Percentiles rank a stretch among this genome's conserved stretches.
Conservation (phyloP, 164 flowering plant genomes). For the Brasenia schreberi region DNA sequence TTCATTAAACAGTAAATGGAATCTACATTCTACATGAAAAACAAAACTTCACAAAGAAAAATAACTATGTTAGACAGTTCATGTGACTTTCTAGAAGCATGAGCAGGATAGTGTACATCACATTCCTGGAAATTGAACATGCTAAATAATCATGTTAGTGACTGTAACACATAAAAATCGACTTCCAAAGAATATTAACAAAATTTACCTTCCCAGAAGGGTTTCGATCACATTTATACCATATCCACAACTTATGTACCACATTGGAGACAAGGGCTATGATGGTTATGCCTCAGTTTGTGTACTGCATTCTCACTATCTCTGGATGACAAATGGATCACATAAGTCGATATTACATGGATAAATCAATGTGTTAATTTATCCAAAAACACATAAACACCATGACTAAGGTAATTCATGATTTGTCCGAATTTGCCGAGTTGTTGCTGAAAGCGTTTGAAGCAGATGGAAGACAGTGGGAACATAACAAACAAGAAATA, state of each 20-base stretch:
- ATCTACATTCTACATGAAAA: no score
- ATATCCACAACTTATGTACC: conserved; percentile 55
- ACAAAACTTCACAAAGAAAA: no score
- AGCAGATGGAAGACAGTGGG: no score
- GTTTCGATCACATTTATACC: conserved; percentile 48
- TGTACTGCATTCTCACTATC: conserved; percentile 40
- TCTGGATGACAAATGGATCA: conserved; percentile 13
- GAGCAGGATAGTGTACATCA: neutral
- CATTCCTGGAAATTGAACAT: conserved; percentile 91
- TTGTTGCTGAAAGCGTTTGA: no score
- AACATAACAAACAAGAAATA: no score
- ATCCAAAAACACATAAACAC: no score
- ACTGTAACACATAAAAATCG: neutral
- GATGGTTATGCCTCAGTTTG: conserved; percentile 43
- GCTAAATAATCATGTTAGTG: conserved; percentile 31
- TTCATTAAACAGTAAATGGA: no score
- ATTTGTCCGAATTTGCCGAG: no score
- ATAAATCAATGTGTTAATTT: no score
- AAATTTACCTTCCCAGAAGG: conserved; percentile 40
- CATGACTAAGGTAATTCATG: no score
- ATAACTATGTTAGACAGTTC: conserved; percentile 13
- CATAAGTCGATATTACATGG: no score
- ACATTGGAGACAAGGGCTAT: conserved; percentile 49
- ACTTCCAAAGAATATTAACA: neutral
- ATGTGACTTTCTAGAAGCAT: conserved; percentile 14